Base-by-base conservation (phyloP, 2,329 filamentous ascomycete species). In the Beauveria varroae region DNA sequence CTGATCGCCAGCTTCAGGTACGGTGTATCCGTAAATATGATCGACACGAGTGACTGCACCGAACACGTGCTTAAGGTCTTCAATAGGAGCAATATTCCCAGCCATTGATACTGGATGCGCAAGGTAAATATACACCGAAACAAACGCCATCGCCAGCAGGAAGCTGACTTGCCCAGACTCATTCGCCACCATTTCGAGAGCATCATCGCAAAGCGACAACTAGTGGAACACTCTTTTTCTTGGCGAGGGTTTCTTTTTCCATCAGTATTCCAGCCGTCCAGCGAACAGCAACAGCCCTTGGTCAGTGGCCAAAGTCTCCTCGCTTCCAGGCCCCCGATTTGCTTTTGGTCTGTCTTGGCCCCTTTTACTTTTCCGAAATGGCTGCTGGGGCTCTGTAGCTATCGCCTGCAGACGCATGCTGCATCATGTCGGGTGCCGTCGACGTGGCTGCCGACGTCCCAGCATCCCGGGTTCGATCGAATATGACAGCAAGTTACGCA, bases 291-390 rank as follows among this genome's bases (percentile, higher is more conserved):
- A 10, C 37, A 1, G 16, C 37, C 30, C 34, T n/a, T 5, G 16
- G 14, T 14, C 34, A 2, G 56, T 58, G 56, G 46, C 56, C 30
- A 14, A 43, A 57, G 34, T 6, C 26, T 30, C 30, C 47, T 40
- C 37, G 47, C 57, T 52, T 52, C 57, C 47, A 59, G 37, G 47
- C 47, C 57, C 46, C 22, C 57, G 18, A 41, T 51, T 59, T 59
- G 34, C 44, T 49, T 59, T 59, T 59, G 34, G 24, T 12, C 14
- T 18, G 10, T 41, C 43, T 30, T 43, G 37, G 18, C 41, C 3
- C 10, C 40, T 18, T 30, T 56, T 56, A 43, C 55, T 57, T 57
- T 44, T 50, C 55, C 9, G 22, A 22, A 22, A 40, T n/a, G 52
- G 37, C 12, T 37, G 34, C 34, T 37, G 20, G 41, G 16, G 43